Conservation (phyloP, 768 basidiomycete species). For the Suillus alpinus region DNA sequence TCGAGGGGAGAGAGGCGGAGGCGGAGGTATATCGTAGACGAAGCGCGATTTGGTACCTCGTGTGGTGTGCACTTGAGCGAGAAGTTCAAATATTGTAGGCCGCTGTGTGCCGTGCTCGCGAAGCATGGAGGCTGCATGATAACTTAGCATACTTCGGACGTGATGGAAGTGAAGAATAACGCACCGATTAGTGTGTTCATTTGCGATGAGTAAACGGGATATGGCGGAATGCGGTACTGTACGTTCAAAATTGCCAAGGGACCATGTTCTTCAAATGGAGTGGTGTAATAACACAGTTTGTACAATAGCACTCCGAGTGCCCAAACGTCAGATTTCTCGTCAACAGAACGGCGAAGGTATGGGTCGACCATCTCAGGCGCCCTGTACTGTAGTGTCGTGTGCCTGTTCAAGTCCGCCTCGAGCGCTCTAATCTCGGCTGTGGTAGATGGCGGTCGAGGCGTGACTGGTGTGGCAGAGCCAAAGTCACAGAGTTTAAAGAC, state of each 20-base stretch:
- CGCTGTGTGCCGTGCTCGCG: slow-evolving; percentile 85
- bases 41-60: slow-evolving; percentile 85
- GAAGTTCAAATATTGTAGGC: slow-evolving; percentile 84
- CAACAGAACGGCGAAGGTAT: slow-evolving; percentile 76
- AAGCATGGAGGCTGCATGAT: slow-evolving; percentile 76
- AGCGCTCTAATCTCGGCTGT: slow-evolving; percentile 83
- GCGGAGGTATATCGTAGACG: slow-evolving; percentile 57
- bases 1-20: slow-evolving; percentile 46
- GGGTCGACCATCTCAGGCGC: slow-evolving; percentile 99
- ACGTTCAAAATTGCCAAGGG: slow-evolving; percentile 95
- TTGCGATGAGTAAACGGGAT: slow-evolving; percentile 80
- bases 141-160: slow-evolving; percentile 11
- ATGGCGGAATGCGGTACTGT: slow-evolving; percentile 88
- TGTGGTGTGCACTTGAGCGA: slow-evolving; percentile 78
- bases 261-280: slow-evolving; percentile 98
- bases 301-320: slow-evolving; percentile 95
- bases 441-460: slow-evolving; percentile 66
- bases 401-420: slow-evolving; percentile 88
- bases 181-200: slow-evolving; percentile 83
- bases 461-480: slow-evolving; percentile 83
- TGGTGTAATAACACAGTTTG: slow-evolving; percentile 99
- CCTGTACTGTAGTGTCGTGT: slow-evolving; percentile 95
- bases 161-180: slow-evolving; percentile 19
- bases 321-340: slow-evolving; percentile 98
- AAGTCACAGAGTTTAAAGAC: slow-evolving; percentile 98